Evolutionary conservation across 805 yeast species (phyloP).

Genomic region (Peterozyma toletana): DNA sequence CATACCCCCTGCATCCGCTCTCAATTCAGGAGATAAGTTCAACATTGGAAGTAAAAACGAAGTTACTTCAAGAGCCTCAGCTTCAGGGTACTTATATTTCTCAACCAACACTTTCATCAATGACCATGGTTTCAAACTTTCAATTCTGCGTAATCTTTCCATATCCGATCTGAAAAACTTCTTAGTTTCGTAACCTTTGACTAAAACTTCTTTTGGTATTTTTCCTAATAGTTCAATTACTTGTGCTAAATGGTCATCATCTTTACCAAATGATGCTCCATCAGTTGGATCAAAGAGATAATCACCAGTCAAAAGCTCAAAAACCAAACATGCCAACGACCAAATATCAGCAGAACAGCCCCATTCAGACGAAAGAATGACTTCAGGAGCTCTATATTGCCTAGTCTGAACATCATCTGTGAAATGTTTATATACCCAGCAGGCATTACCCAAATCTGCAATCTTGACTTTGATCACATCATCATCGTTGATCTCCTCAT

Average conservation of each 20-base stretch:
- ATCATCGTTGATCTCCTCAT: conserved; percentile 27
- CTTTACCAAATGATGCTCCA: conserved; percentile 38
- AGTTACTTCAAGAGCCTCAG: conserved; percentile 66
- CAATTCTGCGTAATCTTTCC: conserved; percentile 60
- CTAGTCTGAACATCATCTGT: conserved; percentile 66
- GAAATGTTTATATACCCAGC: conserved; percentile 56
- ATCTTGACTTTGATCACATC: conserved; percentile 41
- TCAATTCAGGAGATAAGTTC: conserved; percentile 60
- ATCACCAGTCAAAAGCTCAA: conserved; percentile 57
- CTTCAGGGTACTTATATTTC: conserved; percentile 68
- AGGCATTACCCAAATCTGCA: conserved; percentile 68
- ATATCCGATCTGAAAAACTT: conserved; percentile 24
- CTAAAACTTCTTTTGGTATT: conserved; percentile 51
- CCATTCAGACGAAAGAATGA: conserved; percentile 51
- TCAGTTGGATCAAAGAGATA: conserved; percentile 54
- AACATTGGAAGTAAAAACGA: conserved; percentile 84
- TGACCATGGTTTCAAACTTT: conserved; percentile 85
- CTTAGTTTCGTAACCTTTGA: conserved; percentile 50
- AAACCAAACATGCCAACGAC: conserved; percentile 52
- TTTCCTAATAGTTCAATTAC: conserved; percentile 40
- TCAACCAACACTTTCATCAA: conserved; percentile 73
- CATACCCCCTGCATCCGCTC: conserved; percentile 97
- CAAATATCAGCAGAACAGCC: conserved; percentile 58
- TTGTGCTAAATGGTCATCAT: conserved; percentile 60
- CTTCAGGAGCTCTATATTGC: conserved; percentile 62